These are phyloP conservation scores for Botrytis pseudocinerea DNA, from an alignment of 2,329 filamentous ascomycete genomes.

Conservation along the genomic window DNA sequence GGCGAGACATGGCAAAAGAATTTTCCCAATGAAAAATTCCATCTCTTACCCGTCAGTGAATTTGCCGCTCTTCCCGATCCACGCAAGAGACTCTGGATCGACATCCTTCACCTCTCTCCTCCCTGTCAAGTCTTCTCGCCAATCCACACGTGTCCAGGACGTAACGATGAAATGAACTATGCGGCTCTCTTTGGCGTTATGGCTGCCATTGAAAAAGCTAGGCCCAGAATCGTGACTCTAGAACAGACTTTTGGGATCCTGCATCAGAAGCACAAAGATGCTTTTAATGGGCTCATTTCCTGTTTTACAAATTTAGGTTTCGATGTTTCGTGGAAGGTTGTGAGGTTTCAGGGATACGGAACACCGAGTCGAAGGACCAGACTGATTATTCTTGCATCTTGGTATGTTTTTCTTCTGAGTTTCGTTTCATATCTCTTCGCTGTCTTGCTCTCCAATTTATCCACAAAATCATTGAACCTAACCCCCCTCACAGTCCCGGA, in stretches of 20 bases:
- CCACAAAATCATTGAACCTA: neutral
- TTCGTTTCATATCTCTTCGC: neutral
- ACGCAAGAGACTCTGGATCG: constrained; percentile 46
- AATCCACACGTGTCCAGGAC: constrained; percentile 60
- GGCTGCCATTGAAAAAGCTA: constrained; percentile 55
- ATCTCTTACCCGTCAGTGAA: constrained; percentile 47
- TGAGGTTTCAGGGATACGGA: constrained; percentile 49
- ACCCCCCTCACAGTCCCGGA: constrained; percentile 54
- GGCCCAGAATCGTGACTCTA: constrained; percentile 69
- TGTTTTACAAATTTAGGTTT: constrained; percentile 66
- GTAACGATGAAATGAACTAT: constrained; percentile 67
- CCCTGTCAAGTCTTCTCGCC: constrained; percentile 77
- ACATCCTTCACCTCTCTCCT: constrained; percentile 72
- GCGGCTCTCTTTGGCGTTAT: constrained; percentile 55
- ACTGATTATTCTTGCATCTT: constrained; percentile 56
- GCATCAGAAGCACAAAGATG: constrained; percentile 34
- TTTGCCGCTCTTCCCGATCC: constrained; percentile 45
- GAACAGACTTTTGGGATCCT: constrained; percentile 73
- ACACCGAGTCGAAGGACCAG: constrained; percentile 39
- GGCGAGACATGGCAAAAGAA: constrained; percentile 27
- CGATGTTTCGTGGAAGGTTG: constrained; percentile 66
- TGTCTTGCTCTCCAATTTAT: too few relatives aligned
- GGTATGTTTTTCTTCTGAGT: constrained; percentile 23
- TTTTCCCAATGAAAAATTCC: constrained; percentile 32
- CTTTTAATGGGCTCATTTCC: constrained; percentile 50